Base-by-base conservation (phyloP, 345 rosid species). In the Lepidium africanum region DNA sequence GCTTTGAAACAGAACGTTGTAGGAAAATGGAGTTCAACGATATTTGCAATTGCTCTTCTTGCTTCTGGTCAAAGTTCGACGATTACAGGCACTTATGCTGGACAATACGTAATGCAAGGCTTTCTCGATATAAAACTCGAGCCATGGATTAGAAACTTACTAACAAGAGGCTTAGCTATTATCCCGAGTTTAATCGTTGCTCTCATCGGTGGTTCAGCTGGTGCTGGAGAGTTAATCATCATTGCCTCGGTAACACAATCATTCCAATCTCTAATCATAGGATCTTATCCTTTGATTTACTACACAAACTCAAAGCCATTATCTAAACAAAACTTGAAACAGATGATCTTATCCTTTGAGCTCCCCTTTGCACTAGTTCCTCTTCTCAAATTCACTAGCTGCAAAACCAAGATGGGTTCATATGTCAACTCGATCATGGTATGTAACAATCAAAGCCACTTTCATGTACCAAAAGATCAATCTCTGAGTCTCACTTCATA, bases 31-130 rank as follows among this genome's bases (percentile, higher is more conserved):
- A 94, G 97, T 72, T 94, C 99, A 45, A 94, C 91, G 77, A 81
- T 91, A 63, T 94, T 94, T 54, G 97, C 92, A 13, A 58, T 93
- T 56, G 99, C 97, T 7, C 80, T 93, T 71, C 86, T 93, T 65
- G 97, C 96, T 51, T 93, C 97, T 0, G 98, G 98, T 47, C 99
- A 91, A 75, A 93, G 99, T 77, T 93, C 99, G 21, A 93, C 99
- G 4, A 90, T 93, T 65, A 93, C 99, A 0, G 99, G 99, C 75
- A 93, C 97, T 37, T 93, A 91, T 77, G 99, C 97, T 16, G 99
- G 97, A 65, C 99, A 93, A 68, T 93, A 93, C 77, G 95, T 93
- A 27, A 93, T 91, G 99, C 99, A 93, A 84, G 97, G 99, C 25
- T 91, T 94, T 76, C 87, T 94, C 65, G 83, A 91, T 81, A 70